Evolutionary conservation across 306 rosid genomes (phyloP), one percentile per base, ranked within the genome.

Genomic region (Cucurbita ficifolia): DNA sequence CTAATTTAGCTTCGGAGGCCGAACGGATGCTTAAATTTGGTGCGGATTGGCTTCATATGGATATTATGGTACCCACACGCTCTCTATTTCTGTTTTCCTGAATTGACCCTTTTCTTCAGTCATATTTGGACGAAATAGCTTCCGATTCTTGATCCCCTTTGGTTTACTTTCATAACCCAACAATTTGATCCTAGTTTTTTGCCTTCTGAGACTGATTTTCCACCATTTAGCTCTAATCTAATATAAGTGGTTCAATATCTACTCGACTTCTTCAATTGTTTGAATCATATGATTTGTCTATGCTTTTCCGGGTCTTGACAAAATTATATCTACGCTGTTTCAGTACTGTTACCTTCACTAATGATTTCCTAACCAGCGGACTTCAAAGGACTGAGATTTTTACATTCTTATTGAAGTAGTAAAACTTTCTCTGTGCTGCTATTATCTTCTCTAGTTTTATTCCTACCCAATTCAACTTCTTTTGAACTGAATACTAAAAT

Each of bases 11-110:
- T 56, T 88, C 97, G 17, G 97, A 91, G 81, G 96, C 99, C 45
- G 76, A 79, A 5, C 91, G 90, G 43, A 91, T 95, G 91, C 77
- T 95, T 82, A 39, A 81, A 9, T 78, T 1, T 14, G 97, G 99
- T 72, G 99, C 99, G 80, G 99, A 91, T 89, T 95, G 97, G 99
- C 99, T 95, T 64, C 97, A 91, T 83, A 95, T 95, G 99, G 99
- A 95, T 79, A 89, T 95, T 81, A 95, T 95, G 99, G 97, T 94
- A 81, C 60, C 12, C 59, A 19, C 43, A 22, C 3, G 22, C 54
- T 6, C 39, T 40, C 40, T 33, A 5, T 13, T 43, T 18, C 70
- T 42, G 33, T 6, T 17, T 13, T 19, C 1, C 46, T 56, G 14
- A 35, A 51, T 52, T 51, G 48, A 39, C 29, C 10, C 38, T 16